These are phyloP conservation scores for Colletotrichum sojae DNA, from an alignment of 2,329 filamentous ascomycete species.

Conservation along the genomic window DNA sequence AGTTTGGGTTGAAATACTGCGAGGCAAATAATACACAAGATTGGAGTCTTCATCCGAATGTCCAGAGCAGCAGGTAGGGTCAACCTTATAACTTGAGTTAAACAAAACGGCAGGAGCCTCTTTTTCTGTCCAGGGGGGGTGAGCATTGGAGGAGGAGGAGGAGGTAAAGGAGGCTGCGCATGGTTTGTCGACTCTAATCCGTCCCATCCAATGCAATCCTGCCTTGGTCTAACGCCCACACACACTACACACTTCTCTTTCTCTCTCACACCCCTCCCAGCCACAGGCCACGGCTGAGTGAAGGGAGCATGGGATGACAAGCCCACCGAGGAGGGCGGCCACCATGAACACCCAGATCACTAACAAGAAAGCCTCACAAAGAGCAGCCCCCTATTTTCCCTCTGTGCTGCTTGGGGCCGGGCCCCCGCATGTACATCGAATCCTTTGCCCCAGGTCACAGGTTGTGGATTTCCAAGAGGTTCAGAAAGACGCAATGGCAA, in stretches of 20 bases:
- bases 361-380: conserved; percentile 6
- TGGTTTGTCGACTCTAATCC: conserved; percentile 29
- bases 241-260: background rate
- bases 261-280: conserved; percentile 14
- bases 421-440: conserved; percentile 4
- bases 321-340: conserved; percentile 6
- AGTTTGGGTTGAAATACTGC: conserved; percentile 3
- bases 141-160: background rate
- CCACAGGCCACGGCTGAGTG: conserved; percentile 30
- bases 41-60: conserved; percentile 23
- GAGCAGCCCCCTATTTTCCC: background rate
- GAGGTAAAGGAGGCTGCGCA: conserved; percentile 7
- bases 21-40: conserved; percentile 15
- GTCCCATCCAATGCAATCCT: conserved; percentile 18
- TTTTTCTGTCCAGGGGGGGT: too few species aligned
- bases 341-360: background rate
- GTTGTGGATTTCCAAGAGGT: background rate
- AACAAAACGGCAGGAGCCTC: background rate
- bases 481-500: conserved; percentile 18
- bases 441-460: conserved; percentile 9
- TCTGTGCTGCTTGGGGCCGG: conserved; percentile 11
- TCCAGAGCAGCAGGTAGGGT: conserved; percentile 19
- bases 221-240: background rate
- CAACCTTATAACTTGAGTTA: conserved; percentile 39
- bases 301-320: conserved; percentile 31